Percentiles rank a stretch among this genome's conserved stretches.
Evolutionary conservation across 1,284 basidiomycete species (phyloP).

Genomic region (Golubevia sp.): DNA sequence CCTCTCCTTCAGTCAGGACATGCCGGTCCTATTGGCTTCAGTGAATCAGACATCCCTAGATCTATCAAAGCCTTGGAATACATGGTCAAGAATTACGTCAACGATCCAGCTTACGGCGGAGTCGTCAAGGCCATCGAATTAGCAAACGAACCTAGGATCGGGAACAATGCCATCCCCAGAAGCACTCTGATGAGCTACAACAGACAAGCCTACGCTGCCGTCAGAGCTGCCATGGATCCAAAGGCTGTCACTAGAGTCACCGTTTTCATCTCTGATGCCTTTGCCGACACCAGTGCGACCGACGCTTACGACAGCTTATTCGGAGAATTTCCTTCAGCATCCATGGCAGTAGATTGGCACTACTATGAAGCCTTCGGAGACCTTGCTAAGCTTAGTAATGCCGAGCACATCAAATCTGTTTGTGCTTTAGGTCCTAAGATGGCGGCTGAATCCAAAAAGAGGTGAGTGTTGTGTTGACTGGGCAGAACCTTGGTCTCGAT

Average conservation of each 20-base stretch:
- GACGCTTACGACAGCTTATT: constrained; percentile 45
- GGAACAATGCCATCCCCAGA: constrained; percentile 27
- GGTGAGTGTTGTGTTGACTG: no score
- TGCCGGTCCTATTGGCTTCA: constrained; percentile 15
- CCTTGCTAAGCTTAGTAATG: constrained; percentile 18
- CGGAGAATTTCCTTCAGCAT: constrained; percentile 26
- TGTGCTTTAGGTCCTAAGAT: constrained; percentile 37
- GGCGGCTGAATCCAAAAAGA: no score
- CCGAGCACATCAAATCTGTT: constrained; percentile 47
- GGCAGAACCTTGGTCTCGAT: constrained; percentile 72
- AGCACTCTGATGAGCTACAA: constrained; percentile 43
- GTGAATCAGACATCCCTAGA: constrained; percentile 33
- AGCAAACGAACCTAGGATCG: constrained; percentile 1
- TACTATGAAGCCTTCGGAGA: constrained; percentile 52
- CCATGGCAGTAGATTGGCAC: constrained; percentile 35
- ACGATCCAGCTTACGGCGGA: constrained; percentile 13
- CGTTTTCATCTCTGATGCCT: constrained; percentile 61
- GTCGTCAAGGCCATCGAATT: constrained; percentile 21
- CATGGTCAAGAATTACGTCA: constrained; percentile 10
- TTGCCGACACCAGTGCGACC: constrained; percentile 28
- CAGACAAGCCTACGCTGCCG: constrained; percentile 43
- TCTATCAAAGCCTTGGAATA: constrained; percentile 5
- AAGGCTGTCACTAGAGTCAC: constrained; percentile 39
- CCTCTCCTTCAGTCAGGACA: not conserved
- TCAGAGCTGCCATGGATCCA: constrained; percentile 18